phyloP scores from a whole-genome alignment of 1,284 basidiomycete species.

The Leccinum ambiguum region DNA sequence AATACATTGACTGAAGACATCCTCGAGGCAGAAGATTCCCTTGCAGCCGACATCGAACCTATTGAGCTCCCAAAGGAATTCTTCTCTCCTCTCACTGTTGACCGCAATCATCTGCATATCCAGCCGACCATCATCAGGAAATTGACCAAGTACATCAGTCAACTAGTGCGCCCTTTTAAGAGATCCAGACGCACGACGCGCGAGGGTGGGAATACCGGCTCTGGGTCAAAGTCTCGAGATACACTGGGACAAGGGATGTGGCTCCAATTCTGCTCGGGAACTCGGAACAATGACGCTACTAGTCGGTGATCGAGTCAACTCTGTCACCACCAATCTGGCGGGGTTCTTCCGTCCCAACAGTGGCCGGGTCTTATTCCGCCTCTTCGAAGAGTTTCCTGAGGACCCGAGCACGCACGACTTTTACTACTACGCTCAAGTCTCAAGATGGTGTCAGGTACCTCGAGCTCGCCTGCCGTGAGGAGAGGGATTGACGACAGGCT shows the following conservation, averaged over 20 bases:
- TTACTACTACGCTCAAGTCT: not conserved
- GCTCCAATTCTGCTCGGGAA: too few species aligned
- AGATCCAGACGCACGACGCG: conserved; percentile 45
- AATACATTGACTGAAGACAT: conserved; percentile 76
- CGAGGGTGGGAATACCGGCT: conserved; percentile 38
- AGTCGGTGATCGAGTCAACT: too few species aligned
- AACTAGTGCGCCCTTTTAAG: conserved; percentile 64
- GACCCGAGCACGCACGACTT: not conserved
- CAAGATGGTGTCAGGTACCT: not conserved
- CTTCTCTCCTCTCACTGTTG: conserved; percentile 63
- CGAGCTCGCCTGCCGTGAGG: not conserved
- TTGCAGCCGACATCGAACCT: conserved; percentile 63
- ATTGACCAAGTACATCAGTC: conserved; percentile 63
- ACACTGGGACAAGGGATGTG: conserved; percentile 41
- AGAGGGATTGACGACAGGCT: not conserved
- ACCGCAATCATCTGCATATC: conserved; percentile 59
- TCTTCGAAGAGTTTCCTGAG: not conserved
- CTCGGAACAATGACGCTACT: too few species aligned
- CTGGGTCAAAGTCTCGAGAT: conserved; percentile 47
- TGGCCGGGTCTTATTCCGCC: not conserved
- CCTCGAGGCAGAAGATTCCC: conserved; percentile 84
- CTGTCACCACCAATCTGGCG: too few species aligned
- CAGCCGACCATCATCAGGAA: conserved; percentile 63
- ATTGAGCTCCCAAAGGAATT: conserved; percentile 59
- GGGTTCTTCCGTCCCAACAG: not conserved